phyloP scores from a whole-genome alignment of 192 early-diverging fungal genomes.

The Backusella australiensis region DNA sequence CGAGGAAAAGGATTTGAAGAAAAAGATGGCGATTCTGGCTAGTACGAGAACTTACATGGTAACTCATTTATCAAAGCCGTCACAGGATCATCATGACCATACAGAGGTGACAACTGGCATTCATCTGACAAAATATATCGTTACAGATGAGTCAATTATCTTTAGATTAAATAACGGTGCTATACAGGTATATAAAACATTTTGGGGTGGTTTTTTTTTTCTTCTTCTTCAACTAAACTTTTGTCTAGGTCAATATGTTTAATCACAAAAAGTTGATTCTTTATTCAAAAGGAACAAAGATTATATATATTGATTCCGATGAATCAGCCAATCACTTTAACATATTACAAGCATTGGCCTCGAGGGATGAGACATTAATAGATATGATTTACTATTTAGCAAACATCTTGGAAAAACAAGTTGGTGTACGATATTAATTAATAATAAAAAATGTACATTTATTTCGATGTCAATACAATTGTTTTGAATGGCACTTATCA shows the following conservation, averaged over 20 bases:
- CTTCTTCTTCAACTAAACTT: no score
- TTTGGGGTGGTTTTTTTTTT: no score
- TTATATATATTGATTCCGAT: not conserved
- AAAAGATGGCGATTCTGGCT: constrained; percentile 60
- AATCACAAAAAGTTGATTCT: not conserved
- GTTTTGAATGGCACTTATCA: no score
- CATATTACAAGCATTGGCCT: not conserved
- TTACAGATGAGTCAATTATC: constrained; percentile 59
- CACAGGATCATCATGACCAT: constrained; percentile 1
- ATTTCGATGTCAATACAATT: no score
- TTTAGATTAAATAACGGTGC: constrained; percentile 68
- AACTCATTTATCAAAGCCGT: constrained; percentile 40
- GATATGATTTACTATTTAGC: not conserved
- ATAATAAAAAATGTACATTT: not conserved
- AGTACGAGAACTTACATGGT: constrained; percentile 65
- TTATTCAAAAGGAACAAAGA: not conserved
- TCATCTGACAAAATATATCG: constrained; percentile 63
- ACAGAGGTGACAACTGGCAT: constrained; percentile 20
- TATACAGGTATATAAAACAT: constrained; percentile 50
- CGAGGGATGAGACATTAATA: not conserved
- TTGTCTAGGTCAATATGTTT: not conserved
- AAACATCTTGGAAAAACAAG: not conserved
- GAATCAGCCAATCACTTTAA: not conserved
- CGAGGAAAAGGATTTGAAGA: constrained; percentile 32
- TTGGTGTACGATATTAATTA: not conserved